Evolutionary conservation across 495 filamentous ascomycete species (phyloP).

Genomic region (Tuber umbilicatum): DNA sequence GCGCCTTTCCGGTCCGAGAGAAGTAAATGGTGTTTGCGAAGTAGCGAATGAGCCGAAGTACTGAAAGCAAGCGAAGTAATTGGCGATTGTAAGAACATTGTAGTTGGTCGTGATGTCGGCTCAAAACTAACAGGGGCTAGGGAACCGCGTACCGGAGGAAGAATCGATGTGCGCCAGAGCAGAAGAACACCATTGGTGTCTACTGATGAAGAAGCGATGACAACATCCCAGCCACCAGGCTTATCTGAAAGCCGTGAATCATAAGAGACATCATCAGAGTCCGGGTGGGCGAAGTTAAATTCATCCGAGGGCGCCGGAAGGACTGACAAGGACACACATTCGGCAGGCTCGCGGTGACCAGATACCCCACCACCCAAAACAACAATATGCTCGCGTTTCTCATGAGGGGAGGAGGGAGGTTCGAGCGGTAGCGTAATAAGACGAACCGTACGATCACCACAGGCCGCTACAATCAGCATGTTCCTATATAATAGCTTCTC

Average conservation of each 20-base stretch:
- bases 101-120: slow-evolving; percentile 37
- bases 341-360: slow-evolving; percentile 51
- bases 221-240: slow-evolving; percentile 25
- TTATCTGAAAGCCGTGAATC: slow-evolving; percentile 17
- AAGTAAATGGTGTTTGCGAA: slow-evolving; percentile 52
- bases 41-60: slow-evolving; percentile 52
- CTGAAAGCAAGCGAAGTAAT: slow-evolving; percentile 56
- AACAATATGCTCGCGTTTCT: slow-evolving; percentile 21
- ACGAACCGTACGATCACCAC: slow-evolving; percentile 55
- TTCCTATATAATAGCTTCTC: slow-evolving; percentile 47
- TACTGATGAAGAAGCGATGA: slow-evolving; percentile 31
- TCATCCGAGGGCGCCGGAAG: slow-evolving; percentile 42
- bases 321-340: slow-evolving; percentile 54
- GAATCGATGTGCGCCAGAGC: slow-evolving; percentile 44
- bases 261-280: slow-evolving; percentile 13
- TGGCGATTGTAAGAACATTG: slow-evolving; percentile 49
- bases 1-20: slow-evolving; percentile 54
- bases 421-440: slow-evolving; percentile 55
- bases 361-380: slow-evolving; percentile 45
- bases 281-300: slow-evolving; percentile 21
- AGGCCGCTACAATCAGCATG: slow-evolving; percentile 54
- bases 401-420: slow-evolving; percentile 49
- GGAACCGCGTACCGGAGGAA: slow-evolving; percentile 45
- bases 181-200: slow-evolving; percentile 54
- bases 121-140: slow-evolving; percentile 36